Percentiles rank a stretch among this genome's conserved stretches.
phyloP scores from a whole-genome alignment of 2,329 filamentous ascomycete species.

The Colletotrichum endophyticum region DNA sequence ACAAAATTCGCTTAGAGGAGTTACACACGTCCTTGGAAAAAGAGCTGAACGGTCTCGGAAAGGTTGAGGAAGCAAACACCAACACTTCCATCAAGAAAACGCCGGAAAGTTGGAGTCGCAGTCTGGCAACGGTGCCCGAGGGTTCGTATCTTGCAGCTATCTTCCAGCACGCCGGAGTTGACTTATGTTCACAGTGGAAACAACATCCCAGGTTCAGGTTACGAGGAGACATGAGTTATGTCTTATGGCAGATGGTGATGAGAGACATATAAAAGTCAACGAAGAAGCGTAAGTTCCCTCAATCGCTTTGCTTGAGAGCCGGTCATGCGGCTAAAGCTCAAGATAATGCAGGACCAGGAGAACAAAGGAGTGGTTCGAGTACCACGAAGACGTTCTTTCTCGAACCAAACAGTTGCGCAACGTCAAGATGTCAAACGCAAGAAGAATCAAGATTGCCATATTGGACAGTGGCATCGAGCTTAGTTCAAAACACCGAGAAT shows the following conservation, averaged over 20 bases:
- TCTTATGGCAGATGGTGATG: neutral
- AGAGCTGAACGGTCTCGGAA: accelerated
- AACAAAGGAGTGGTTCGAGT: neutral
- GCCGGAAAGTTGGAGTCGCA: accelerated
- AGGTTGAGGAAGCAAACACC: accelerated
- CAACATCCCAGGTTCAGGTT: accelerated
- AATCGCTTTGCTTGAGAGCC: accelerated
- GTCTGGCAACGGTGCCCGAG: accelerated
- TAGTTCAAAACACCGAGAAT: neutral
- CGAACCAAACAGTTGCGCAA: neutral
- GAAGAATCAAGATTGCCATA: neutral
- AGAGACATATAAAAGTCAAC: neutral
- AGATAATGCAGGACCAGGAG: neutral
- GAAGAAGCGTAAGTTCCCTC: neutral
- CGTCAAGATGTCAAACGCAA: accelerated
- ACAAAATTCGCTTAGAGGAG: neutral
- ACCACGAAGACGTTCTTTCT: neutral
- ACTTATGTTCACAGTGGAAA: neutral
- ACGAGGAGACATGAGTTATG: accelerated
- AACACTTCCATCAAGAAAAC: accelerated
- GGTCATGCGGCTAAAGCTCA: neutral
- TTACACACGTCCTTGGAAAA: neutral
- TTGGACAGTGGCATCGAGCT: neutral
- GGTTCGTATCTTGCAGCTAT: neutral
- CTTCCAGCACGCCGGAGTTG: neutral